Evolutionary conservation across 2,329 filamentous ascomycete species (phyloP).

Genomic region (Apiospora saccharicola): DNA sequence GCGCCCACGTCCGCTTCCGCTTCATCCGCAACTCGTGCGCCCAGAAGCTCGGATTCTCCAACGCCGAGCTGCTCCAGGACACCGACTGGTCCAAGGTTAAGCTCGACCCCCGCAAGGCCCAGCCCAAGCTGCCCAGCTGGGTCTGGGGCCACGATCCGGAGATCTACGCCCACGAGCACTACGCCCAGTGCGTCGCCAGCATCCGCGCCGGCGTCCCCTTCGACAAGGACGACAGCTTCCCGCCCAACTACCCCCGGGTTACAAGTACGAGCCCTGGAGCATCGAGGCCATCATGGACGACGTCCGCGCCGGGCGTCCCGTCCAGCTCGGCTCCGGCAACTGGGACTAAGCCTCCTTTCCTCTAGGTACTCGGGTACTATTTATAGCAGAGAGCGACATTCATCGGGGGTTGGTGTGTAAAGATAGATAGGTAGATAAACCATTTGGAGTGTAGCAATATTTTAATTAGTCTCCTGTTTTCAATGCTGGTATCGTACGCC

Average conservation of each 20-base stretch:
- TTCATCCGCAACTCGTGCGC: constrained; percentile 46
- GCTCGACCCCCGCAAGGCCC: constrained; percentile 43
- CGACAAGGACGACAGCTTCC: constrained; percentile 39
- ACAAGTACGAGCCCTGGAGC: constrained; percentile 49
- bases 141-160: constrained; percentile 49
- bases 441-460: background rate
- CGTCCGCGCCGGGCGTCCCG: constrained; percentile 42
- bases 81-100: constrained; percentile 45
- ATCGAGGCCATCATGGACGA: constrained; percentile 51
- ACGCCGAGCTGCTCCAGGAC: constrained; percentile 46
- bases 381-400: background rate
- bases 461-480: background rate
- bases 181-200: constrained; percentile 42
- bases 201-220: constrained; percentile 41
- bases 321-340: constrained; percentile 43
- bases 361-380: background rate
- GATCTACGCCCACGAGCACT: constrained; percentile 46
- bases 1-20: constrained; percentile 46
- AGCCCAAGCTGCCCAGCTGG: constrained; percentile 47
- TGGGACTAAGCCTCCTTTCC: constrained; percentile 35
- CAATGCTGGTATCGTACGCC: constrained; percentile 15
- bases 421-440: background rate
- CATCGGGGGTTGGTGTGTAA: background rate
- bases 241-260: constrained; percentile 46
- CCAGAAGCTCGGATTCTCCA: constrained; percentile 48